phyloP scores from a whole-genome alignment of 495 filamentous ascomycete genomes.

The Physcia stellaris region DNA sequence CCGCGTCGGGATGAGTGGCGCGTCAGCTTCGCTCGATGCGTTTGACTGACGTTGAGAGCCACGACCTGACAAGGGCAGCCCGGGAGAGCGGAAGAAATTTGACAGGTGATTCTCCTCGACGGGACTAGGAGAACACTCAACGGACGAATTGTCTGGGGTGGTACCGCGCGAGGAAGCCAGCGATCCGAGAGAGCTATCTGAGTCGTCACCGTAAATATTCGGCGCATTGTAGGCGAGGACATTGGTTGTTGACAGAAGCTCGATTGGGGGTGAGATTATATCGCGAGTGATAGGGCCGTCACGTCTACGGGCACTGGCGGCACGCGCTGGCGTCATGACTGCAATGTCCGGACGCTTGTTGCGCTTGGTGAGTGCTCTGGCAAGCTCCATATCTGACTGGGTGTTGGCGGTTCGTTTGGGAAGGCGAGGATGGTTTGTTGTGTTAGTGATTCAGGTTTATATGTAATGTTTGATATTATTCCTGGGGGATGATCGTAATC shows the following conservation, averaged over 20 bases:
- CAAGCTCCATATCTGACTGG: constrained; percentile 34
- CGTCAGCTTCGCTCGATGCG: constrained; percentile 30
- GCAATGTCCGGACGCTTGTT: constrained; percentile 36
- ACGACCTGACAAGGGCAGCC: constrained; percentile 29
- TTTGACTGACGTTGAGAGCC: constrained; percentile 20
- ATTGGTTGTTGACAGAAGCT: constrained; percentile 87
- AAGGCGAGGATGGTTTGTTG: constrained; percentile 1
- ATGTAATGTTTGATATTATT: constrained; percentile 1
- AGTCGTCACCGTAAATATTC: constrained; percentile 52
- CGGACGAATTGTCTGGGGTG: constrained; percentile 59
- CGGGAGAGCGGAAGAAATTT: constrained; percentile 55
- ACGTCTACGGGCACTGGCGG: constrained; percentile 32
- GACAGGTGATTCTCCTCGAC: constrained; percentile 68
- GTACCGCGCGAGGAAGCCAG: constrained; percentile 45
- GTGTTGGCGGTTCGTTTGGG: background rate
- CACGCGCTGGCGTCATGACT: constrained; percentile 34
- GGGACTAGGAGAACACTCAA: constrained; percentile 41
- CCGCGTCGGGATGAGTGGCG: constrained; percentile 57
- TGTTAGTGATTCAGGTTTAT: constrained; percentile 1
- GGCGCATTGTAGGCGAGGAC: constrained; percentile 91
- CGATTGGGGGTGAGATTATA: constrained; percentile 78
- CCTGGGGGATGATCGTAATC: constrained; percentile 3
- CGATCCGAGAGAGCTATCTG: constrained; percentile 44
- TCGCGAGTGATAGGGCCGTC: constrained; percentile 35
- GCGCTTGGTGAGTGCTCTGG: constrained; percentile 55